Evolutionary conservation across 805 yeast species (phyloP), one percentile per base, ranked within the genome.

Genomic region (Sugiyamaella floridensis): DNA sequence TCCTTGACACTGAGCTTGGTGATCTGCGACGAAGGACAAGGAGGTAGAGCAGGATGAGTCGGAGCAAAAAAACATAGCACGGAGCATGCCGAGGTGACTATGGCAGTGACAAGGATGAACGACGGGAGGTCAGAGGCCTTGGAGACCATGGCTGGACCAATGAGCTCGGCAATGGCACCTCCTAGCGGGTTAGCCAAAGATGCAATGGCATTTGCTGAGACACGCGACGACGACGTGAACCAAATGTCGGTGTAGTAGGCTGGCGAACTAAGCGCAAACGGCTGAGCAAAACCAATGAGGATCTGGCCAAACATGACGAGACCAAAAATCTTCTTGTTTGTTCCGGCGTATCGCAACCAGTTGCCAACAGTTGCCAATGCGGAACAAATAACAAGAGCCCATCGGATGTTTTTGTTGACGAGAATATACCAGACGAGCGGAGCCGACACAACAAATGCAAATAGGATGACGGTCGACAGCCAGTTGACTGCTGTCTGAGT

Each of bases 171-270:
- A 40, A 66, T 57, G 14, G 70, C 70, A 12, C 67, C 70, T 10
- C 70, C 70, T 10, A 66, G 57, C 1, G 70, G 70, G 50, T 66
- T 66, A 4, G 70, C 59, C 34, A 66, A 53, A 15, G 69, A 61
- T 4, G 66, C 67, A 20, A 66, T 55, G 11, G 70, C 70, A 48
- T 66, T 66, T n/a, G 70, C 70, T 14, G 69, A 62, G 12, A 66
- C 64, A 29, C 70, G 60, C 2, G 69, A 65, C 37, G 58, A 50
- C 41, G 62, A 54, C 12, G 69, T 66, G 58, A 63, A 66, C 69
- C 69, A 66, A 44, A 61, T 57, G 48, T 65, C 69, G 6, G 67
- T 59, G 51, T 62, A 66, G 54, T 61, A 62, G 10, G 68, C 54
- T 7, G 69, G 67, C 1, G 67, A 53, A 32, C 62, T 59, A 42